phyloP scores from a whole-genome alignment of 1,284 basidiomycete genomes.

The Apiotrichum mycotoxinovorans region DNA sequence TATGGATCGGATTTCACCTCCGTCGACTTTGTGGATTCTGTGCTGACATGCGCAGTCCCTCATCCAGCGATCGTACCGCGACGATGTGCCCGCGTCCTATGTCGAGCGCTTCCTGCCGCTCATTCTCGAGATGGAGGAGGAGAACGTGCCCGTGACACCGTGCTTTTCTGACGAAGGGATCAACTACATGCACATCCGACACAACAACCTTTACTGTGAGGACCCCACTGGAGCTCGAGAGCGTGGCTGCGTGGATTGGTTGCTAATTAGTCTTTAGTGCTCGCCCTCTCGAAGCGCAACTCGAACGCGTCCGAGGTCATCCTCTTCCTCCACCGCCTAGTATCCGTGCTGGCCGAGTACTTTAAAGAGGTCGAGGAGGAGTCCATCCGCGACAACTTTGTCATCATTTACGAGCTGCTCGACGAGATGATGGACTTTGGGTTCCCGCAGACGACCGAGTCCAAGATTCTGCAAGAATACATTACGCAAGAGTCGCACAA shows the following conservation, averaged over 20 bases:
- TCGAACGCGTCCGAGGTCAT: slow-evolving; percentile 94
- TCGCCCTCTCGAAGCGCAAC: slow-evolving; percentile 94
- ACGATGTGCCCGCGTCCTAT: slow-evolving; percentile 84
- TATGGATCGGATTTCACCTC: too few species aligned
- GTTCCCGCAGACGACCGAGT: slow-evolving; percentile 97
- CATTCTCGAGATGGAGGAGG: slow-evolving; percentile 95
- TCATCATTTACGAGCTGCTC: slow-evolving; percentile 94
- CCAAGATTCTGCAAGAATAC: slow-evolving; percentile 94
- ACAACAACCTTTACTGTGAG: slow-evolving; percentile 94
- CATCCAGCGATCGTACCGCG: slow-evolving; percentile 95
- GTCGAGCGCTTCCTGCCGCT: slow-evolving; percentile 94
- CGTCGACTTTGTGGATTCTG: too few species aligned
- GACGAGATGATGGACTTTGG: slow-evolving; percentile 99
- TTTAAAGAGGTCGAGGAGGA: slow-evolving; percentile 99
- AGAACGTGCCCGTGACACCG: slow-evolving; percentile 87
- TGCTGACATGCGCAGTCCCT: too few species aligned
- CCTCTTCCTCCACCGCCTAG: slow-evolving; percentile 90
- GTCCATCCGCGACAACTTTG: slow-evolving; percentile 97
- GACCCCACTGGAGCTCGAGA: too few species aligned
- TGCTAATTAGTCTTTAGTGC: slow-evolving; percentile 57
- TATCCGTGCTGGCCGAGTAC: slow-evolving; percentile 79
- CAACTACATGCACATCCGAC: slow-evolving; percentile 98
- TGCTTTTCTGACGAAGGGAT: slow-evolving; percentile 91
- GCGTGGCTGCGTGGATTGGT: too few species aligned
- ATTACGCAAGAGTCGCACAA: slow-evolving; percentile 99